phyloP scores from a whole-genome alignment of 805 yeast species.

The Metschnikowia corniflorae region DNA sequence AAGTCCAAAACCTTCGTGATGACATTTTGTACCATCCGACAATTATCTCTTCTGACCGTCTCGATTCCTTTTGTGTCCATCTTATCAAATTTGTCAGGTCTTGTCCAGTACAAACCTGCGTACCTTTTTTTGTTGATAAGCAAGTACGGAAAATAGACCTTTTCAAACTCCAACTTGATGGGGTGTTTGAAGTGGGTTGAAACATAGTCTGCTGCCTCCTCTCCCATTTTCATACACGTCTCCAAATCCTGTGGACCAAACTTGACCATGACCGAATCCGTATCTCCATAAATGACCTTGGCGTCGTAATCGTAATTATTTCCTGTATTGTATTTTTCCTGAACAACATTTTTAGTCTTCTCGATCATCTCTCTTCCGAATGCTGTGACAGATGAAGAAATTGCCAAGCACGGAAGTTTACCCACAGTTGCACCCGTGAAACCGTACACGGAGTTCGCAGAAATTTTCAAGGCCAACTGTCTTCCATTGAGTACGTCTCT shows the following conservation, averaged over 20 bases:
- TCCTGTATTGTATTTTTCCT: slow-evolving; percentile 68
- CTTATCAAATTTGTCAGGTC: slow-evolving; percentile 86
- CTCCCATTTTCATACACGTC: slow-evolving; percentile 87
- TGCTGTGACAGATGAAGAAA: slow-evolving; percentile 92
- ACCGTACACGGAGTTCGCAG: slow-evolving; percentile 98
- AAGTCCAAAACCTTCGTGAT: slow-evolving; percentile 85
- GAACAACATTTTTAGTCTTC: slow-evolving; percentile 81
- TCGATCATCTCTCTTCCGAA: slow-evolving; percentile 98
- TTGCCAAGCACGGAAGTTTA: slow-evolving; percentile 92
- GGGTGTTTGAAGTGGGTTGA: slow-evolving; percentile 79
- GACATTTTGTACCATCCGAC: slow-evolving; percentile 90
- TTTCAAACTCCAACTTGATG: slow-evolving; percentile 92
- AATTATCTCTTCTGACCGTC: slow-evolving; percentile 96
- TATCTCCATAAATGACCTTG: slow-evolving; percentile 94
- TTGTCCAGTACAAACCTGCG: slow-evolving; percentile 96
- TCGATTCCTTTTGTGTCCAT: slow-evolving; percentile 99
- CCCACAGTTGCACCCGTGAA: slow-evolving; percentile 99
- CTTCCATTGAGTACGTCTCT: slow-evolving; percentile 94
- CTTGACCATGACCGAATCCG: slow-evolving; percentile 98
- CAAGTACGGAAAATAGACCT: slow-evolving; percentile 91
- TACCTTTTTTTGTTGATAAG: slow-evolving; percentile 94
- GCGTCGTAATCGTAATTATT: slow-evolving; percentile 87
- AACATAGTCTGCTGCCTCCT: slow-evolving; percentile 89
- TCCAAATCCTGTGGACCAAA: slow-evolving; percentile 80
- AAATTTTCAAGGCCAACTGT: slow-evolving; percentile 91